These are phyloP conservation scores for Aspergillus arachidicola DNA, from an alignment of 2,329 filamentous ascomycete species.

Conservation along the genomic window DNA sequence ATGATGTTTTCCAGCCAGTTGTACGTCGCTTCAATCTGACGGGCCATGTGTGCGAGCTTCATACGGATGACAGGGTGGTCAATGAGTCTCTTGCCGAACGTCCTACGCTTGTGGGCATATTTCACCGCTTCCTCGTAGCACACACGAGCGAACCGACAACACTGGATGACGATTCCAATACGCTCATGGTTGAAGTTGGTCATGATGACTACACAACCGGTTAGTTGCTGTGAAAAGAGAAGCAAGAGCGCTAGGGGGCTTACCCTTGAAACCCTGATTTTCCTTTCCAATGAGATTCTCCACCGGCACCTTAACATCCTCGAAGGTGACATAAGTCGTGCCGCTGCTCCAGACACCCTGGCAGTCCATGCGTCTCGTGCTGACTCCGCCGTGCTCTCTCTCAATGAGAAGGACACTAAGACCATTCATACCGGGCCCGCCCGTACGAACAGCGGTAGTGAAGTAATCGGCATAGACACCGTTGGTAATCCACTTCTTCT, in stretches of 20 bases:
- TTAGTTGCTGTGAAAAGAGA: conserved; percentile 1
- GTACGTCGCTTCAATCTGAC: conserved; percentile 96
- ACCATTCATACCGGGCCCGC: conserved; percentile 86
- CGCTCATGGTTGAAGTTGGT: conserved; percentile 99
- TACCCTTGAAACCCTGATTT: conserved; percentile 92
- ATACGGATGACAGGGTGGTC: conserved; percentile 96
- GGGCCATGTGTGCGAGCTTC: conserved; percentile 97
- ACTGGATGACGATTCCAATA: conserved; percentile 98
- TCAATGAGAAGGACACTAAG: conserved; percentile 90
- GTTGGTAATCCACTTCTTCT: conserved; percentile 99
- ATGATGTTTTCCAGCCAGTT: conserved; percentile 96
- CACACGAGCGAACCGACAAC: conserved; percentile 89
- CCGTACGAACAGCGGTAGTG: conserved; percentile 92
- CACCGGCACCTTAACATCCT: conserved; percentile 99
- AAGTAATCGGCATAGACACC: conserved; percentile 97
- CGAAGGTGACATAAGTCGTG: conserved; percentile 96
- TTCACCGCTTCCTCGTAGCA: conserved; percentile 97
- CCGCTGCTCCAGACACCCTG: conserved; percentile 95
- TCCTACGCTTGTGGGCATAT: conserved; percentile 95
- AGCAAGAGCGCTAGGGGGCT: conserved; percentile 18
- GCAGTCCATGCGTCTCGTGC: conserved; percentile 95
- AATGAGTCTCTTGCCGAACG: conserved; percentile 95
- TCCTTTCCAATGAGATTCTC: conserved; percentile 97
- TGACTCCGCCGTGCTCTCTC: conserved; percentile 79
- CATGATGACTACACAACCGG: conserved; percentile 74